Evolutionary conservation across 345 rosid species (phyloP).

Genomic region (Eucalyptus erythrocorys): DNA sequence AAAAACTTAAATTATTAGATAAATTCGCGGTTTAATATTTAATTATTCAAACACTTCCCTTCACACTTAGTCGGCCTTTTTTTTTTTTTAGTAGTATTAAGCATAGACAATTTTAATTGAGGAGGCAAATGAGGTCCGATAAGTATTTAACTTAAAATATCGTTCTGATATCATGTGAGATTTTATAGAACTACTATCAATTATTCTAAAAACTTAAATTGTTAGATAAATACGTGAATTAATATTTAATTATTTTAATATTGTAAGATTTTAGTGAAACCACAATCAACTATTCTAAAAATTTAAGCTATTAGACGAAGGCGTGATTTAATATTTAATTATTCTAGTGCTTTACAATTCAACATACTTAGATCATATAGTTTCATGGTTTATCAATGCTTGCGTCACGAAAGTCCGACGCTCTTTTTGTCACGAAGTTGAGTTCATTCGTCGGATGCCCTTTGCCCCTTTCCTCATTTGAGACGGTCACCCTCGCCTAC

Average conservation of each 20-base stretch:
- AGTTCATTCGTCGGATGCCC: neutral
- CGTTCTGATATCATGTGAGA: too few relatives aligned
- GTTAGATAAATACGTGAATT: fast-evolving
- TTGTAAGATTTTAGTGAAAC: too few relatives aligned
- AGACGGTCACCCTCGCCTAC: neutral
- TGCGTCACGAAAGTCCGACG: neutral
- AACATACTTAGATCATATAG: neutral
- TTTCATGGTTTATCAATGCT: neutral
- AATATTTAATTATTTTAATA: too few relatives aligned
- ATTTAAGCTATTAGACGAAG: fast-evolving
- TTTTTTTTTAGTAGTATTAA: too few relatives aligned
- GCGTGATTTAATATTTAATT: too few relatives aligned
- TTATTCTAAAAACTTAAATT: too few relatives aligned
- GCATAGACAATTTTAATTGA: fast-evolving
- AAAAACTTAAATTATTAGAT: too few relatives aligned
- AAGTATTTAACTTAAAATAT: too few relatives aligned
- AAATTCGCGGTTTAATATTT: fast-evolving
- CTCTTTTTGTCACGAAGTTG: neutral
- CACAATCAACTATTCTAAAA: too few relatives aligned
- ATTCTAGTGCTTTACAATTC: neutral
- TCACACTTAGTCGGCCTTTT: too few relatives aligned
- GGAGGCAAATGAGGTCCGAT: too few relatives aligned
- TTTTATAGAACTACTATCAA: fast-evolving
- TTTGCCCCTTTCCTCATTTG: neutral
- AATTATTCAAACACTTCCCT: too few relatives aligned